phyloP scores from a whole-genome alignment of 768 basidiomycete species.

The Amanita brunnescens region DNA sequence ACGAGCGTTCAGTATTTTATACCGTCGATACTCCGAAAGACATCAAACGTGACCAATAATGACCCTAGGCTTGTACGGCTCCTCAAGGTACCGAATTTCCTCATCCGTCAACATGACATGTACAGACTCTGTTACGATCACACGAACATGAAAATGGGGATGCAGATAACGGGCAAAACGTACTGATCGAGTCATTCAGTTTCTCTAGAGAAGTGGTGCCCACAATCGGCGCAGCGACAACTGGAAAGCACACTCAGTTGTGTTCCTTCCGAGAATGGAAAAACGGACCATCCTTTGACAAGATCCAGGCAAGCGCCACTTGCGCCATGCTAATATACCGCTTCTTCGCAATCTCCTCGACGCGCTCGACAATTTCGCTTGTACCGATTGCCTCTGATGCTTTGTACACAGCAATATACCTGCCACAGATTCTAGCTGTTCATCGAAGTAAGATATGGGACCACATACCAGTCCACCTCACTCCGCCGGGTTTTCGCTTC shows the following conservation, averaged over 20 bases:
- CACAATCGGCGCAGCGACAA: constrained; percentile 46
- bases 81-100: neutral
- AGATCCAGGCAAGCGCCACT: constrained; percentile 43
- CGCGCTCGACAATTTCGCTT: constrained; percentile 19
- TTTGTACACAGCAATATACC: neutral
- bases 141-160: too few species aligned
- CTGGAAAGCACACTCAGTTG: constrained; percentile 14
- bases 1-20: too few species aligned
- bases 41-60: constrained; percentile 27
- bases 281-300: constrained; percentile 30
- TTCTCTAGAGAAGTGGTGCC: too few species aligned
- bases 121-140: neutral
- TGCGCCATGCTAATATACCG: constrained; percentile 49
- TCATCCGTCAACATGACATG: neutral
- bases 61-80: neutral
- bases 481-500: constrained; percentile 14
- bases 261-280: too few species aligned
- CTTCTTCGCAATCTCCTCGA: constrained; percentile 48
- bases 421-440: neutral
- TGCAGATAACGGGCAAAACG: too few species aligned
- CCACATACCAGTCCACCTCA: neutral
- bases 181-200: too few species aligned
- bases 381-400: neutral
- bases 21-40: too few species aligned
- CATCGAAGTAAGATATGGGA: neutral